Percentiles rank a stretch among this genome's conserved stretches.
phyloP scores from a whole-genome alignment of 768 basidiomycete genomes.

The Filobasidium floriforme region DNA sequence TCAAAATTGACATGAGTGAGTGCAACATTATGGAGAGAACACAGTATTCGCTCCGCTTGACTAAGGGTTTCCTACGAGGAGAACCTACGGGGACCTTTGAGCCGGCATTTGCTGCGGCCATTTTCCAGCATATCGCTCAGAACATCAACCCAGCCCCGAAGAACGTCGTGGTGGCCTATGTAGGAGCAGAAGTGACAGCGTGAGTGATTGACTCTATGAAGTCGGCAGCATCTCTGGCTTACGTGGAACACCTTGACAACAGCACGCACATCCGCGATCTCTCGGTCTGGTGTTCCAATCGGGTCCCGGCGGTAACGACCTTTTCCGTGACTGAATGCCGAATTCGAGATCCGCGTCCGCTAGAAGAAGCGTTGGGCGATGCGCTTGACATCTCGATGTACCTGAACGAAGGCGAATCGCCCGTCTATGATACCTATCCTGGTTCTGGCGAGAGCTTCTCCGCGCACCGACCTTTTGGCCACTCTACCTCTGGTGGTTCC shows the following conservation, averaged over 20 bases:
- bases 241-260: background rate
- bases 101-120: conserved; percentile 36
- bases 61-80: background rate
- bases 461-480: conserved; percentile 1
- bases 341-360: conserved; percentile 29
- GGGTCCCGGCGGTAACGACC: conserved; percentile 32
- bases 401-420: conserved; percentile 16
- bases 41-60: background rate
- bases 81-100: conserved; percentile 39
- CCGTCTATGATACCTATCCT: background rate
- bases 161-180: conserved; percentile 40
- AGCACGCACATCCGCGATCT: conserved; percentile 38
- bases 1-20: conserved; percentile 44
- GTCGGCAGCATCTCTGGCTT: background rate
- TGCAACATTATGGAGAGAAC: background rate
- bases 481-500: conserved; percentile 2
- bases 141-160: conserved; percentile 38
- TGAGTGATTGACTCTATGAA: conserved; percentile 4
- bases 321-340: conserved; percentile 41
- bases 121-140: conserved; percentile 38
- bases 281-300: conserved; percentile 34
- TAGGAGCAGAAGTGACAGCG: conserved; percentile 36
- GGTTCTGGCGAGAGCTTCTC: background rate
- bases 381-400: conserved; percentile 43
- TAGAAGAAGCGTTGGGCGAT: conserved; percentile 31